phyloP scores from a whole-genome alignment of 208 protist genomes.

The Porcisia deanei region DNA sequence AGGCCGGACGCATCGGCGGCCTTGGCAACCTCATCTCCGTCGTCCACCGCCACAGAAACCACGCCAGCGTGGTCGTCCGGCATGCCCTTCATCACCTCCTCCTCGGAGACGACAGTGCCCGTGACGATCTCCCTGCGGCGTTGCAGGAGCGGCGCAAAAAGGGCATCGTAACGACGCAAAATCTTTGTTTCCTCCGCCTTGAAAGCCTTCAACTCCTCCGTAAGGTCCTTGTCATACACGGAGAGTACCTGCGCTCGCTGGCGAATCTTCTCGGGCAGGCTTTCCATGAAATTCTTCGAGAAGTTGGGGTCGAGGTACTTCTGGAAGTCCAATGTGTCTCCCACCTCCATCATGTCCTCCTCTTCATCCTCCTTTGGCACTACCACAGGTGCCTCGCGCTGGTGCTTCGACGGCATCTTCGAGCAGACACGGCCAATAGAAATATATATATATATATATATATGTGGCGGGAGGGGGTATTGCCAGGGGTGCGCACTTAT shows the following conservation, averaged over 20 bases:
- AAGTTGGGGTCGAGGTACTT: conserved; percentile 81
- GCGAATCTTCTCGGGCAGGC: conserved; percentile 81
- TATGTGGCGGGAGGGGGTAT: background rate
- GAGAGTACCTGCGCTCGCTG: conserved; percentile 77
- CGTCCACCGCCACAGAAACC: conserved; percentile 38
- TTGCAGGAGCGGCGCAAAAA: conserved; percentile 61
- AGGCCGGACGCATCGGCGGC: conserved; percentile 35
- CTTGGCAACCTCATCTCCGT: conserved; percentile 20
- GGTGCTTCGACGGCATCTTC: conserved; percentile 54
- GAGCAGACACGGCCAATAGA: background rate
- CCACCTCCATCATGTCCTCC: conserved; percentile 40
- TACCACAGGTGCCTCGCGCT: conserved; percentile 13
- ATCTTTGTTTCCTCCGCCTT: conserved; percentile 75
- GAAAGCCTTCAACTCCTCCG: conserved; percentile 52
- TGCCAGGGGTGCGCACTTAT: too few relatives aligned
- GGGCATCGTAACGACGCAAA: conserved; percentile 68
- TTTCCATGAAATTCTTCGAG: conserved; percentile 79
- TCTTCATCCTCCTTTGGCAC: conserved; percentile 43
- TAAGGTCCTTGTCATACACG: conserved; percentile 71
- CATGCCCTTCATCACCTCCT: conserved; percentile 74
- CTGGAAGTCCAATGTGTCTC: conserved; percentile 35
- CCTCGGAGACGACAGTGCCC: conserved; percentile 58
- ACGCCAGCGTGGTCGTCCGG: conserved; percentile 57
- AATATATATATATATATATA: conserved; percentile 8
- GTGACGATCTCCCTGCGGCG: conserved; percentile 79